These are phyloP conservation scores for Fonsecaea pedrosoi DNA, from an alignment of 2,329 filamentous ascomycete genomes.

Conservation along the genomic window DNA sequence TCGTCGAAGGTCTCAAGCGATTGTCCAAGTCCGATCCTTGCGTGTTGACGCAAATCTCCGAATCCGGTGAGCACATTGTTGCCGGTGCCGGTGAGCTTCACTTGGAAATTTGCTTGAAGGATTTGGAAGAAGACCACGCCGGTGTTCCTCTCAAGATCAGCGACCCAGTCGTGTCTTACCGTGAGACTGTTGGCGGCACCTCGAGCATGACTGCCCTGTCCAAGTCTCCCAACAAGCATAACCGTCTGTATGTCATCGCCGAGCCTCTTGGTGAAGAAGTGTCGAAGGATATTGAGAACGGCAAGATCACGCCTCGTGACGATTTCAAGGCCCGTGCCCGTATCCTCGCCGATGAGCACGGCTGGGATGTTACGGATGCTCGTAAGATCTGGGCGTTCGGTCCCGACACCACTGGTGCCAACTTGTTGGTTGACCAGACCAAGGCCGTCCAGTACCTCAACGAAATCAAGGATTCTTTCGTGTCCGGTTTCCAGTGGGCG, in stretches of 20 bases:
- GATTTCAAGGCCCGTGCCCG: slow-evolving; percentile 99
- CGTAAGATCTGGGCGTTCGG: slow-evolving; percentile 99
- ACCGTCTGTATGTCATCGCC: slow-evolving; percentile 97
- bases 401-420: slow-evolving; percentile 95
- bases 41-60: slow-evolving; percentile 85
- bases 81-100: slow-evolving; percentile 99
- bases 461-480: slow-evolving; percentile 99
- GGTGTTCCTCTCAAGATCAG: slow-evolving; percentile 97
- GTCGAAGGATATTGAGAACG: slow-evolving; percentile 83
- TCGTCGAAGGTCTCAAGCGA: slow-evolving; percentile 99
- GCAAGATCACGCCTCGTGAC: slow-evolving; percentile 93
- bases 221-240: slow-evolving; percentile 99
- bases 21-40: slow-evolving; percentile 99
- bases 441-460: slow-evolving; percentile 99
- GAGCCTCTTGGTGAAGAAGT: slow-evolving; percentile 93
- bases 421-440: slow-evolving; percentile 99
- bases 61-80: slow-evolving; percentile 98
- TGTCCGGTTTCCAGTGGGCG: slow-evolving; percentile 99
- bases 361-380: slow-evolving; percentile 99
- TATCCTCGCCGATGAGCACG: slow-evolving; percentile 93
- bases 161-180: slow-evolving; percentile 97
- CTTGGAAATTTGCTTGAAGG: slow-evolving; percentile 99
- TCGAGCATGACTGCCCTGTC: slow-evolving; percentile 97
- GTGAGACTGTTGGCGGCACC: slow-evolving; percentile 85
- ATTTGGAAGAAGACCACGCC: slow-evolving; percentile 99